phyloP scores from a whole-genome alignment of 345 rosid genomes.

The thale cress (Arabidopsis thaliana) region TAIR10.1 NC_003076.8:16460501-16461000 shows the following conservation, averaged over 20 bases:
- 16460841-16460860: slow-evolving; percentile 49
- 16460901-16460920: background rate
- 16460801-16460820: slow-evolving; percentile 74
- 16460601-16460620: slow-evolving; percentile 47
- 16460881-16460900: slow-evolving; percentile 16
- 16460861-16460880: background rate
- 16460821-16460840: slow-evolving; percentile 52
- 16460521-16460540: slow-evolving; percentile 69
- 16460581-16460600: slow-evolving; percentile 58
- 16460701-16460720: slow-evolving; percentile 54
- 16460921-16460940: background rate
- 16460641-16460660: slow-evolving; percentile 68
- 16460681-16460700: slow-evolving; percentile 56
- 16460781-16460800: slow-evolving; percentile 79
- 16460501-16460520: slow-evolving; percentile 76
- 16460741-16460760: slow-evolving; percentile 78
- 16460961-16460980: background rate
- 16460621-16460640: slow-evolving; percentile 44
- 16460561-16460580: slow-evolving; percentile 70
- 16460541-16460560: slow-evolving; percentile 65
- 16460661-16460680: slow-evolving; percentile 69
- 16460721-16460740: slow-evolving; percentile 75
- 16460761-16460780: slow-evolving; percentile 76
- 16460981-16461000: slow-evolving; percentile 32
- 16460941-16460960: background rate